Base-by-base conservation (phyloP, 2,329 filamentous ascomycete species). In the Chalaropsis ovoidea region DNA sequence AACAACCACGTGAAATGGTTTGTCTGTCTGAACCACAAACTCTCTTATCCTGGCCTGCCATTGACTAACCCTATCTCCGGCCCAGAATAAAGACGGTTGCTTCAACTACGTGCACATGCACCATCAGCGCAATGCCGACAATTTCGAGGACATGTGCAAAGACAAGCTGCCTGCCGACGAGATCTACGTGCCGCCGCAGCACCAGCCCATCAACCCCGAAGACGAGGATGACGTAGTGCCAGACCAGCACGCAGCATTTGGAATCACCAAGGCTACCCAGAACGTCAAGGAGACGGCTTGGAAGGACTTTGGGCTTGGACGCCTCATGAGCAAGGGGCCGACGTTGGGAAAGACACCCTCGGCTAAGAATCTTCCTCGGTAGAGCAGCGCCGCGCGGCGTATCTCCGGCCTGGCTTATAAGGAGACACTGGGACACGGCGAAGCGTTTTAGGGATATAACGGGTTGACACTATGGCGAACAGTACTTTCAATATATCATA, bases 151-250 rank as follows among this genome's bases (percentile, higher is more conserved):
- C 74, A 87, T 88, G 72, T 86, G 84, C 80, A 83, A 82, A 72
- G 85, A 87, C 76, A 82, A 80, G 71, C 81, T 88, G 56, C 85
- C 86, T n/a, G 78, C 81, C 68, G 89, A 94, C 76, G 88, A 92
- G 66, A 89, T 94, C 73, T 88, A 89, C 74, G 87, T 95, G n/a
- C 84, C 87, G 42, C 84, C 85, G 7, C 84, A 90, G 68, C 84
- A 91, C 73, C 88, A 90, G 73, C 90, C 89, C 49, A 81, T 91
- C 72, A 93, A 94, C 73, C 89, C 90, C 0, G 89, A 94, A 75
- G 89, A 94, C 73, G 89, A 94, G 76, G 90, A 94, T 72, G 89
- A 94, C 72, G 87, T 94, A 3, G 89, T 94, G 3, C 89, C 90
- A 0, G 89, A 94, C 74, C 89, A 94, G 76, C 89, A 94, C 73